Percentiles rank a stretch among this genome's conserved stretches.
These are phyloP conservation scores for Medicago ruthenica DNA, from an alignment of 306 rosid genomes.

Conservation along the genomic window DNA sequence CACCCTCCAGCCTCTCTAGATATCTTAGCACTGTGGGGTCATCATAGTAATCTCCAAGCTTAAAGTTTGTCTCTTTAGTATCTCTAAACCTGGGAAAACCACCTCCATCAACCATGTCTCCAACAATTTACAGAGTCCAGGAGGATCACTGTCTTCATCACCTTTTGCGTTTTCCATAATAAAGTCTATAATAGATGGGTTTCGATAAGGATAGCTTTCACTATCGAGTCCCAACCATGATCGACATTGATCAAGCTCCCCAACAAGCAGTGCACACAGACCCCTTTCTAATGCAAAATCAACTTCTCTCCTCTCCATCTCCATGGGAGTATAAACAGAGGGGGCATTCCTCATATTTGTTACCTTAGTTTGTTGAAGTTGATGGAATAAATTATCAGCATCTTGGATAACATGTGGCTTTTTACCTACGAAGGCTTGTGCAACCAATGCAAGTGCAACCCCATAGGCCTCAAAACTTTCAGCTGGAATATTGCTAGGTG, in stretches of 20 bases:
- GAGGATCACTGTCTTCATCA: slow-evolving; percentile 84
- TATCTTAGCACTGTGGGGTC: slow-evolving; percentile 86
- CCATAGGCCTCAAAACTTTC: slow-evolving; percentile 98
- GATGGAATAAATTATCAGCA: slow-evolving; percentile 88
- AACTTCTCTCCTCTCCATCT: slow-evolving; percentile 68
- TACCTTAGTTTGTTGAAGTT: slow-evolving; percentile 88
- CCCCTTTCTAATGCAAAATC: slow-evolving; percentile 97
- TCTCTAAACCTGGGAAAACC: slow-evolving; percentile 90
- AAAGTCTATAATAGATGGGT: slow-evolving; percentile 79
- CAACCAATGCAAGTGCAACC: slow-evolving; percentile 96
- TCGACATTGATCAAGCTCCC: slow-evolving; percentile 85
- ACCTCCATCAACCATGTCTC: slow-evolving; percentile 96
- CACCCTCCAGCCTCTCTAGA: slow-evolving; percentile 82
- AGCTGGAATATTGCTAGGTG: slow-evolving; percentile 93
- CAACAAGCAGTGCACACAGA: slow-evolving; percentile 92
- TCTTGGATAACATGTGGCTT: slow-evolving; percentile 90
- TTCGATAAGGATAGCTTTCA: slow-evolving; percentile 75
- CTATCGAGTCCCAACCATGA: slow-evolving; percentile 90
- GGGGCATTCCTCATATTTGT: slow-evolving; percentile 56
- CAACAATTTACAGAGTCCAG: slow-evolving; percentile 89
- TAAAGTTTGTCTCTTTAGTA: slow-evolving; percentile 67
- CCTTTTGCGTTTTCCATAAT: slow-evolving; percentile 76
- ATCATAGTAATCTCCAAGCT: slow-evolving; percentile 94
- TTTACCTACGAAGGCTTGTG: slow-evolving; percentile 84
- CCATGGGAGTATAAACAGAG: slow-evolving; percentile 57